Evolutionary conservation across 306 rosid genomes (phyloP), one percentile per base, ranked within the genome.

Genomic region (Fragaria nilgerrensis): DNA sequence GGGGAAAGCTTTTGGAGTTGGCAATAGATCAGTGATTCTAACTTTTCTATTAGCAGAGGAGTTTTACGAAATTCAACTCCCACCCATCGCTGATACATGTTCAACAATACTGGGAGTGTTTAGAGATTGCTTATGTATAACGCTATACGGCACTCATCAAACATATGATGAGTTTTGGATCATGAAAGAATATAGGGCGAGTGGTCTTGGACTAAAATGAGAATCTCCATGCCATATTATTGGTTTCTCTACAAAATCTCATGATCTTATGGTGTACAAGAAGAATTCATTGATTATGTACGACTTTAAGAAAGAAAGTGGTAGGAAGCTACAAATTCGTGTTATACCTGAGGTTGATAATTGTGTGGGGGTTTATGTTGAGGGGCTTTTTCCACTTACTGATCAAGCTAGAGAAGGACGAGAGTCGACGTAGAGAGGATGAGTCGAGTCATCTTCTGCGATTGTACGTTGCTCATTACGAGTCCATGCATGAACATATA

Each of bases 201-300:
- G 11, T 6, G 20, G 47, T 50, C 75, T 19, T 72, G 75, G 75
- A 48, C 75, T 71, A 49, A 32, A 29, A 71, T 71, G 11, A 27
- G 50, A 19, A 20, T 50, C 45, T 32, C 19, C 27, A 49, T 49
- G 16, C 47, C 29, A 17, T 49, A 71, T 50, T 1, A 7, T 22
- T 14, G 41, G 74, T 15, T 70, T 48, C 36, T 48, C 44, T 56
- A 70, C 34, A n/a, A 12, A 70, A 48, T 8, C 20, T 48, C 74
- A 27, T 49, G 63, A 50, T 27, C 19, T 71, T 19, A 17, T 50
- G 75, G 45, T 71, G 29, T 50, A 32, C 13, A 1, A 19, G 0
- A 11, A 5, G 0, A 11, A 5, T 19, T 14, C 1, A 19, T 7
- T 50, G 9, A 20, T 19, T 10, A 19, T 49, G 27, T 71, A 71